These are phyloP conservation scores for Tylopilus subfusipes DNA, from an alignment of 768 basidiomycete genomes.

Conservation along the genomic window DNA sequence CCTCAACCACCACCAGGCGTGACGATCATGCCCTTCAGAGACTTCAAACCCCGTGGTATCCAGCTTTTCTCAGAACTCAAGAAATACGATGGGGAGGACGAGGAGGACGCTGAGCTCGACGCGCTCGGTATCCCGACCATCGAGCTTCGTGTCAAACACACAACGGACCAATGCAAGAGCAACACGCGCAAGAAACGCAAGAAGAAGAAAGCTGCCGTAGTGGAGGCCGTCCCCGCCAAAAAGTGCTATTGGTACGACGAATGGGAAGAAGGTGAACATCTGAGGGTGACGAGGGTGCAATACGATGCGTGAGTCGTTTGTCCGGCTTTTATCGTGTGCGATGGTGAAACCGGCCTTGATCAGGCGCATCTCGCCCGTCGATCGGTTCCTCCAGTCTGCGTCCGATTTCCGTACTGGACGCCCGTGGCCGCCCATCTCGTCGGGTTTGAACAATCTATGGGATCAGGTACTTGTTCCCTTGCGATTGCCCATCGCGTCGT, in stretches of 20 bases:
- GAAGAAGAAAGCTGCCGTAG: conserved; percentile 28
- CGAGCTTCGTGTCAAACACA: conserved; percentile 48
- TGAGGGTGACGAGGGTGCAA: conserved; percentile 37
- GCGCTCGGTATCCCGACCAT: conserved; percentile 66
- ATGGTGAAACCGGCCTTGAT: neutral
- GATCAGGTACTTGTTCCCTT: conserved; percentile 47
- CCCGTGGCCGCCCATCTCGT: conserved; percentile 35
- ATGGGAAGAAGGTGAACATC: conserved; percentile 64
- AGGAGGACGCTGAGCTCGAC: conserved; percentile 59
- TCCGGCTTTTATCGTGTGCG: neutral
- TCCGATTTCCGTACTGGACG: conserved; percentile 49
- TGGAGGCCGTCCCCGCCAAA: conserved; percentile 18
- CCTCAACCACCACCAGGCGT: conserved; percentile 43
- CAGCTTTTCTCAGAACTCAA: conserved; percentile 43
- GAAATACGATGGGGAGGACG: conserved; percentile 19
- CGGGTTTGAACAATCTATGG: conserved; percentile 48
- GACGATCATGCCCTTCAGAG: conserved; percentile 50
- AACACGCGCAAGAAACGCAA: conserved; percentile 52
- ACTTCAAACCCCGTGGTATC: conserved; percentile 58
- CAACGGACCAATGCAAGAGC: conserved; percentile 53
- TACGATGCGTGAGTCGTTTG: conserved; percentile 48
- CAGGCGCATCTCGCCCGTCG: conserved; percentile 45
- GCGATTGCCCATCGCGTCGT: neutral
- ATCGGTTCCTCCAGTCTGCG: conserved; percentile 58
- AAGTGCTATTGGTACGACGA: conserved; percentile 59